Evolutionary conservation across 2,329 filamentous ascomycete species (phyloP), one percentile per base, ranked within the genome.

Genomic region (Chaetothyriales sp.): DNA sequence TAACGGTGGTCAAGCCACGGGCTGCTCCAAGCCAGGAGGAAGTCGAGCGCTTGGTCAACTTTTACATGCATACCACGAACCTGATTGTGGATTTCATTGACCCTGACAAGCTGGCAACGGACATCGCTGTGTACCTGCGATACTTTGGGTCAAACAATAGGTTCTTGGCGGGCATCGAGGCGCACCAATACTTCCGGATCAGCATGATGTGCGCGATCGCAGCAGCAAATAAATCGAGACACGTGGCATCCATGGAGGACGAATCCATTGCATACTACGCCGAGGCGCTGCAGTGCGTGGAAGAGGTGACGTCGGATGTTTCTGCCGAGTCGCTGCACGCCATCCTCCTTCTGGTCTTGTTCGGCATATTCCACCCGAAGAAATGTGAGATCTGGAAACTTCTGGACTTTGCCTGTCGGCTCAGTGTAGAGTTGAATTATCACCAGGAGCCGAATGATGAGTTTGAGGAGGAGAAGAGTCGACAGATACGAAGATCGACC

Each of bases 201-300:
- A 58, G 56, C 47, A 64, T 66, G 62, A 65, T 66, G 43, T 66
- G 63, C 47, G 63, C 64, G 20, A 63, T 65, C 44, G 59, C 62
- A 2, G 59, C 61, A 10, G 63, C 62, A 6, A 65, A 61, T 37
- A 59, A 58, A 29, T 59, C 62, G 8, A 52, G 62, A 37, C 61
- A 65, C 54, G 55, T 61, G 5, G 61, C 62, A 46, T 43, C 53
- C 4, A 59, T 59, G 37, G 55, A 54, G 13, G 54, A 54, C 10
- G 59, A 63, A 25, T 54, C 58, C 1, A 54, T 59, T 49, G 48
- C 55, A 9, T 63, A 60, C 51, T 63, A 64, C 46, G 33, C 59
- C 8, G 61, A 63, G 48, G 62, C 57, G 18, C 48, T 64, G 43
- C 56, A 60, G 19, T 65, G 60, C 48, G 60, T 64, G 18, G 63